Base-by-base conservation (phyloP, 768 basidiomycete genomes). In the Boletales sp. region DNA sequence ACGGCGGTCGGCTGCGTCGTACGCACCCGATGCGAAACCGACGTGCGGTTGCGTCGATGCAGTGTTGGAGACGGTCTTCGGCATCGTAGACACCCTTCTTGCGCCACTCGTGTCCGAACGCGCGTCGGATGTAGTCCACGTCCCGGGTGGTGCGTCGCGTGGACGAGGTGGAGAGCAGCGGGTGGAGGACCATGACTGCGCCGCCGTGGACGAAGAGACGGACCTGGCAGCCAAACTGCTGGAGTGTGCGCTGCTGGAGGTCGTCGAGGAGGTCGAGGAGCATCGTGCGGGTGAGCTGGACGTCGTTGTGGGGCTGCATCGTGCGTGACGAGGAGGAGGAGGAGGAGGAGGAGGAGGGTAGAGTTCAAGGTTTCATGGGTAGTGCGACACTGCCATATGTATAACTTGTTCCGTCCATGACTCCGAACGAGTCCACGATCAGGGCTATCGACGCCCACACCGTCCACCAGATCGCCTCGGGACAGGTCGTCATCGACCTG, bases 401-500 rank as follows among this genome's bases (percentile, higher is more conserved):
- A 32, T 32, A 32, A 32, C 10, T 14, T 27, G 24, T 27, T 27
- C 24, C 24, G 24, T 34, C 15, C 34, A 34, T 34, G 34, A 27
- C 24, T 35, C 34, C 34, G 15, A 36, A 7, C 40, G 45, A 45
- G 35, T 19, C 43, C 17, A 27, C 24, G 35, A 80, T 81, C 54
- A 72, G 67, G 32, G 74, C 85, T 5, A 93, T 97, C 55, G 91
- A 94, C 60, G 69, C 72, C 3, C 68, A 76, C 5, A 90, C 94
- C 4, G 76, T 94, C 10, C 97, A 98, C 66, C 77, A 81, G 47
- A 90, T 99, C 47, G 90, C 94, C 0, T 92, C 92, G 2, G 95
- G 95, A 2, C 97, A 98, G 66, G 95, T 98, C 40, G 88, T 98
- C 1, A 77, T 94, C 24, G 93, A 97, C 64, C 79, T 98, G 1